These are phyloP conservation scores for Lachancea nothofagi DNA, from an alignment of 805 yeast genomes.

Conservation along the genomic window DNA sequence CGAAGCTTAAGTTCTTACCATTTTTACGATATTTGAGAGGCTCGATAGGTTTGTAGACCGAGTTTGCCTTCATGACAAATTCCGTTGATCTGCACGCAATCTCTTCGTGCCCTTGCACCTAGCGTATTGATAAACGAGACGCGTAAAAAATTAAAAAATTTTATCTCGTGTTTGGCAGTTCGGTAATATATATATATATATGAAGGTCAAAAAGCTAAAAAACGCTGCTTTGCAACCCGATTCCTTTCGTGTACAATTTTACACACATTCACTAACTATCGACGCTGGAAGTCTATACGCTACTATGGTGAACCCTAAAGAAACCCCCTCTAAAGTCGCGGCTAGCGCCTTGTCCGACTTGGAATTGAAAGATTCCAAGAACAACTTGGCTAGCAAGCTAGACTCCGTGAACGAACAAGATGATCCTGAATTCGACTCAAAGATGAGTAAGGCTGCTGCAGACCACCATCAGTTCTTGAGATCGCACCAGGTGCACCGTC, in stretches of 20 bases:
- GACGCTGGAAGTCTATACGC: not conserved
- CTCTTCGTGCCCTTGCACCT: too few relatives aligned
- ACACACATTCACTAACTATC: too few relatives aligned
- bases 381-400: constrained; percentile 39
- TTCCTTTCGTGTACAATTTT: not conserved
- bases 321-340: constrained; percentile 67
- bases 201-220: not conserved
- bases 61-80: too few relatives aligned
- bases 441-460: constrained; percentile 31
- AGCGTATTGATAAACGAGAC: constrained; percentile 6
- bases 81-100: too few relatives aligned
- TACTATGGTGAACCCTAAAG: constrained; percentile 38
- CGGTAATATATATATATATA: not conserved
- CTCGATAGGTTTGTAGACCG: too few relatives aligned
- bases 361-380: constrained; percentile 42
- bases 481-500: constrained; percentile 66
- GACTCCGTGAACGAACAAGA: constrained; percentile 36
- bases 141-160: constrained; percentile 1
- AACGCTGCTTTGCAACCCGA: too few relatives aligned
- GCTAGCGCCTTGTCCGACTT: constrained; percentile 51
- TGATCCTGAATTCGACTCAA: constrained; percentile 18
- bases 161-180: not conserved
- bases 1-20: too few relatives aligned
- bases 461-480: constrained; percentile 52
- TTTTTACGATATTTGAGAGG: too few relatives aligned